phyloP scores from a whole-genome alignment of 768 basidiomycete genomes.

The Kwoniella europaea region DNA sequence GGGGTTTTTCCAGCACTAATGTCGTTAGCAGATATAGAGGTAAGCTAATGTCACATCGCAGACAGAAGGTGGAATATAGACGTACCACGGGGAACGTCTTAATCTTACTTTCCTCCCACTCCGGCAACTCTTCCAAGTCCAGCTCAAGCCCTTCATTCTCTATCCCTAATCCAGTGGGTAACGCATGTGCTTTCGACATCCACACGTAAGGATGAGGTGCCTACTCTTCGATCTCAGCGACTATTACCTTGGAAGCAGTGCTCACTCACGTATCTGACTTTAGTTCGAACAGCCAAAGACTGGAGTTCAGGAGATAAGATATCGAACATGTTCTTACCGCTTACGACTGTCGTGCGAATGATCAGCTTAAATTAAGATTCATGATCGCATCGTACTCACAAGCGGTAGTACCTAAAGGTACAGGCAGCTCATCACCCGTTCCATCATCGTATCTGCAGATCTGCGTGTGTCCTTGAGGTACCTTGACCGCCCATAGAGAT shows the following conservation, averaged over 20 bases:
- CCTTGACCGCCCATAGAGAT: constrained; percentile 76
- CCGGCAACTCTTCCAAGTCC: constrained; percentile 69
- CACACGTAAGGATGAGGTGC: constrained; percentile 83
- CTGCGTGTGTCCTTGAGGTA: constrained; percentile 72
- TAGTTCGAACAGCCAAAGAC: constrained; percentile 76
- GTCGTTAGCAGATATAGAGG: background rate
- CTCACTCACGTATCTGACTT: constrained; percentile 67
- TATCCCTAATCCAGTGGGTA: constrained; percentile 81
- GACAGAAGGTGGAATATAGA: background rate
- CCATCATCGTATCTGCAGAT: constrained; percentile 80
- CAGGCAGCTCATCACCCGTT: constrained; percentile 77
- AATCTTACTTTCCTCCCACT: constrained; percentile 78
- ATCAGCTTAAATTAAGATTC: background rate
- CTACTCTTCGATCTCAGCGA: constrained; percentile 21
- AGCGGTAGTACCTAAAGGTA: constrained; percentile 84
- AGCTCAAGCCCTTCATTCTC: constrained; percentile 77
- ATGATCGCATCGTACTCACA: constrained; percentile 63
- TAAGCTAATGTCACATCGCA: constrained; percentile 58
- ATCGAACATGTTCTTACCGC: constrained; percentile 82
- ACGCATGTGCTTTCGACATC: constrained; percentile 78
- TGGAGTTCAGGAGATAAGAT: constrained; percentile 73
- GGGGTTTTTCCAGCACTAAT: constrained; percentile 88
- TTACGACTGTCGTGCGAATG: constrained; percentile 57
- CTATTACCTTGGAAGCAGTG: background rate
- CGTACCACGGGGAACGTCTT: constrained; percentile 73